A percentile compares a stretch with the other conserved stretches of the same genome.
Evolutionary conservation across 2,329 filamentous ascomycete genomes (phyloP).

Genomic region (Hypocreales sp.): DNA sequence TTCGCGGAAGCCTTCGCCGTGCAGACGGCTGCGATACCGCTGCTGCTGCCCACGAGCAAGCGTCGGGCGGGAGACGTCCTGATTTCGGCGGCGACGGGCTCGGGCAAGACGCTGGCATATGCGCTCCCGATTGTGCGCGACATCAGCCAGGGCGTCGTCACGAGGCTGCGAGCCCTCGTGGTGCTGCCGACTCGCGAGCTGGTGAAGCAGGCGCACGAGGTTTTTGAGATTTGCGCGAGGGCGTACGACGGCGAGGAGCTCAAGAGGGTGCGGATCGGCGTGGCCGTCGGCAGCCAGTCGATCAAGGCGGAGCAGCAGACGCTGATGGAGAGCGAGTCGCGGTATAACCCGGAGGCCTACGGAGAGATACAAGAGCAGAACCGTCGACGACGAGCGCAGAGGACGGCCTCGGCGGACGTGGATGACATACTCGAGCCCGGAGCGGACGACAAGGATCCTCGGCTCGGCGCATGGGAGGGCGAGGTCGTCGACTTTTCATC

Average conservation of each 20-base stretch:
- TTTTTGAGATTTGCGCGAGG: conserved; percentile 57
- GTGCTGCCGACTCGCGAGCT: conserved; percentile 85
- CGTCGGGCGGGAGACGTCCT: conserved; percentile 62
- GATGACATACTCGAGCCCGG: conserved; percentile 8
- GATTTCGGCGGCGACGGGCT: conserved; percentile 85
- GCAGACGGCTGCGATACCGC: conserved; percentile 46
- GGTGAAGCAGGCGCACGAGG: conserved; percentile 70
- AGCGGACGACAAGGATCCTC: conserved; percentile 9
- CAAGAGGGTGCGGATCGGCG: conserved; percentile 63
- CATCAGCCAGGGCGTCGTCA: conserved; percentile 47
- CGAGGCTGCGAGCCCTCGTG: conserved; percentile 61
- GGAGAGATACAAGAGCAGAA: conserved; percentile 11
- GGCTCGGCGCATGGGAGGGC: conserved; percentile 19
- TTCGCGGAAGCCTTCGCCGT: conserved; percentile 26
- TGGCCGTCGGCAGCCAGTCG: conserved; percentile 67
- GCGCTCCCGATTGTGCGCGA: conserved; percentile 71
- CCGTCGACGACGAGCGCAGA: conserved; percentile 2
- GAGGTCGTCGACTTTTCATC: conserved; percentile 51
- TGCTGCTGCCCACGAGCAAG: conserved; percentile 52
- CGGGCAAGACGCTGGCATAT: conserved; percentile 89
- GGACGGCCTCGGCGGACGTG: conserved; percentile 2
- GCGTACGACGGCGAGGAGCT: conserved; percentile 38
- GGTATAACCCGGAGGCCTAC: conserved; percentile 49
- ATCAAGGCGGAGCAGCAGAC: conserved; percentile 47
- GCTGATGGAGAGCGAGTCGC: conserved; percentile 28